These are phyloP conservation scores for Pleurotus salmoneostramineus DNA, from an alignment of 768 basidiomycete genomes.

Conservation along the genomic window DNA sequence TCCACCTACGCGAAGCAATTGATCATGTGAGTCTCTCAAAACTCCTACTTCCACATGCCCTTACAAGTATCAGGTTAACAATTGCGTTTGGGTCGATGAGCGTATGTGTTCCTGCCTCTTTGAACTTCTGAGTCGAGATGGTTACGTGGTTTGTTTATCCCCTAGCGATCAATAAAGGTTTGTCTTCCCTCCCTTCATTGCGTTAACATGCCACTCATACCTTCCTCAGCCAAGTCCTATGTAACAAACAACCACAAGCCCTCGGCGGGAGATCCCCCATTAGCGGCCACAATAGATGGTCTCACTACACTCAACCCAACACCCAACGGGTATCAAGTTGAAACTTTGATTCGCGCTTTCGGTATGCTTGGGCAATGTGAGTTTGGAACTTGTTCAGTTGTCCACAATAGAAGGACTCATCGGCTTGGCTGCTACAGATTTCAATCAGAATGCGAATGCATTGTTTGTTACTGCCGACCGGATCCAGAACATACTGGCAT, in stretches of 20 bases:
- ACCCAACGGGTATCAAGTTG: not conserved
- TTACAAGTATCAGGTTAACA: not conserved
- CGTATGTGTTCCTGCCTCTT: not conserved
- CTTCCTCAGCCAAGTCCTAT: not conserved
- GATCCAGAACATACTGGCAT: not conserved
- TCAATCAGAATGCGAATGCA: not conserved
- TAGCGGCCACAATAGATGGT: not conserved
- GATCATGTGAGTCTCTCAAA: not conserved
- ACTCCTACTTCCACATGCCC: not conserved
- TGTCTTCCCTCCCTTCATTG: too few relatives aligned
- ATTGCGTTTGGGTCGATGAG: not conserved
- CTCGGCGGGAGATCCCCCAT: not conserved
- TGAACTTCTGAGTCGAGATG: not conserved
- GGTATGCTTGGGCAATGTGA: not conserved
- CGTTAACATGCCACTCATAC: too few relatives aligned
- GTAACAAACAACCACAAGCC: slow-evolving; percentile 4
- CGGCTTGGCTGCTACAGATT: not conserved
- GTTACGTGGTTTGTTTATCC: too few relatives aligned
- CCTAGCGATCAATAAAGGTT: not conserved
- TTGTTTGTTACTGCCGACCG: not conserved
- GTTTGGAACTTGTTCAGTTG: not conserved
- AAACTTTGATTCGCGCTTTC: not conserved
- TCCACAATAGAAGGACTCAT: not conserved
- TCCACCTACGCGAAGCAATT: not conserved
- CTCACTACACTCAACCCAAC: not conserved